Evolutionary conservation across 495 filamentous ascomycete genomes (phyloP).

Genomic region (Aspergillus diversus): DNA sequence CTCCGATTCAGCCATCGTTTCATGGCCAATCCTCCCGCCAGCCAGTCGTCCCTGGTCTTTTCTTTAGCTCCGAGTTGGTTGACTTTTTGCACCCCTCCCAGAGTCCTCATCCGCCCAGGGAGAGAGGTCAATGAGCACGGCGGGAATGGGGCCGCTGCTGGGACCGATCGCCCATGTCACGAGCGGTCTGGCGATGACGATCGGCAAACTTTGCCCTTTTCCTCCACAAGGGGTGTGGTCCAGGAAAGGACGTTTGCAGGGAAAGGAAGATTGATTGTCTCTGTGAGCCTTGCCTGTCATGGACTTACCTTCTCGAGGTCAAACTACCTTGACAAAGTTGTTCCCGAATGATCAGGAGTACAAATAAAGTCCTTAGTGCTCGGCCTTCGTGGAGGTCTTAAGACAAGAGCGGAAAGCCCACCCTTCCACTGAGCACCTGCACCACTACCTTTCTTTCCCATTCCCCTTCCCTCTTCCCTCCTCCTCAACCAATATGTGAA

Average conservation of each 20-base stretch:
- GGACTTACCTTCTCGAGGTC: too few relatives aligned
- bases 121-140: constrained; percentile 3
- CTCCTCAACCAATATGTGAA: too few relatives aligned
- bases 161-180: constrained; percentile 22
- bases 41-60: neutral
- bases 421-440: too few relatives aligned
- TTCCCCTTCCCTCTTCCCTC: too few relatives aligned
- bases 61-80: neutral
- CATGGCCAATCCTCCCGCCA: constrained; percentile 12
- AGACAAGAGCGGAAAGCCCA: too few relatives aligned
- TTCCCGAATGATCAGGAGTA: too few relatives aligned
- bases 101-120: neutral
- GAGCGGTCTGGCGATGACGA: constrained; percentile 30
- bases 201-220: constrained; percentile 33
- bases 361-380: too few relatives aligned
- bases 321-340: too few relatives aligned
- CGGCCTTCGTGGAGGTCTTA: too few relatives aligned
- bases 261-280: too few relatives aligned
- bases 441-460: too few relatives aligned
- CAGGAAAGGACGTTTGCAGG: neutral
- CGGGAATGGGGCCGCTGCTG: constrained; percentile 21
- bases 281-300: too few relatives aligned
- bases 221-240: constrained; percentile 1
- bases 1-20: constrained; percentile 24
- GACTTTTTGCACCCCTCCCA: neutral